Conservation (phyloP, 169 alveolate species). For the Fabrea salina region DNA sequence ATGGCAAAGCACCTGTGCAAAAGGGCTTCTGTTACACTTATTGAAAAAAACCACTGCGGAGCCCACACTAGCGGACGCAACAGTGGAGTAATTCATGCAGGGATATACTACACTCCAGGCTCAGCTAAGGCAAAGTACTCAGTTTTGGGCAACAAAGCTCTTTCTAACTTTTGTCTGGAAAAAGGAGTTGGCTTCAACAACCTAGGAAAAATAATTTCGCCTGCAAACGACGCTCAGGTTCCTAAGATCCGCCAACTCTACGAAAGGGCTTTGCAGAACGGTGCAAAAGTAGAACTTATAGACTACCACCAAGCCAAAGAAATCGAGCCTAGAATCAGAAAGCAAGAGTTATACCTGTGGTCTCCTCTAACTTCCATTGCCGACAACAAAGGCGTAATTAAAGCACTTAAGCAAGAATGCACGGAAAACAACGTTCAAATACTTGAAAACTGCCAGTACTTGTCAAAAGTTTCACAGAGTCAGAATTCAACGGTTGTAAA, state of each 20-base stretch:
- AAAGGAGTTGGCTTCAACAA: conserved; percentile 31
- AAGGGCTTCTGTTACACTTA: conserved; percentile 28
- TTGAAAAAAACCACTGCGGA: conserved; percentile 48
- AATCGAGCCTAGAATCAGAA: conserved; percentile 44
- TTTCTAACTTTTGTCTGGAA: conserved; percentile 41
- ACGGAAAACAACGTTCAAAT: not conserved
- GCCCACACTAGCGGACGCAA: conserved; percentile 59
- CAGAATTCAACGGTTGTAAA: not conserved
- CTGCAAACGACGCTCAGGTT: conserved; percentile 29
- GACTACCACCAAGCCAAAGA: conserved; percentile 39
- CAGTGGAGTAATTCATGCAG: conserved; percentile 66
- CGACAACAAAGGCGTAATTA: conserved; percentile 30
- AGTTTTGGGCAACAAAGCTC: conserved; percentile 34
- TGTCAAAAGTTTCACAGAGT: not conserved
- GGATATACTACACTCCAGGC: conserved; percentile 51
- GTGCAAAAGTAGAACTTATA: conserved; percentile 41
- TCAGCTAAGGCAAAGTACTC: conserved; percentile 49
- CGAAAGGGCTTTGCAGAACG: conserved; percentile 48
- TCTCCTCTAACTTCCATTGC: conserved; percentile 56
- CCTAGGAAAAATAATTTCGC: conserved; percentile 36
- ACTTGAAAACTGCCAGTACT: not conserved
- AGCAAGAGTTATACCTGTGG: conserved; percentile 40
- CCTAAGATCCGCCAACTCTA: conserved; percentile 32
- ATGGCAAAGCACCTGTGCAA: conserved; percentile 3
- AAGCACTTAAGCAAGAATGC: conserved; percentile 19